Conservation (phyloP, 2,329 filamentous ascomycete genomes). For the Beauveria sp. region DNA sequence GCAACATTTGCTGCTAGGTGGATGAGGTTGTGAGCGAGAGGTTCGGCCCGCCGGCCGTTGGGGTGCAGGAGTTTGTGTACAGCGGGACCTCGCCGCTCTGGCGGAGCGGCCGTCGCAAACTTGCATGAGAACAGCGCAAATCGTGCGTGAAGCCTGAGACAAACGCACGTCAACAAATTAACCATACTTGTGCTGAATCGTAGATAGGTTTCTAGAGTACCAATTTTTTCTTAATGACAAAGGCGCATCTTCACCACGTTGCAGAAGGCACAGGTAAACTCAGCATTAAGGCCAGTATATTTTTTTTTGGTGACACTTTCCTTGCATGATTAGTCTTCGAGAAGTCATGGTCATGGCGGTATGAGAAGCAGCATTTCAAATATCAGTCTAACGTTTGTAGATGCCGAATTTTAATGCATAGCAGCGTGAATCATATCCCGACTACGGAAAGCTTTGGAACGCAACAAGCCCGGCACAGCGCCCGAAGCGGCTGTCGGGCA, state of each 20-base stretch:
- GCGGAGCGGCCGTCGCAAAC: not conserved
- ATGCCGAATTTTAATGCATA: constrained; percentile 6
- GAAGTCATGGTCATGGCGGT: constrained; percentile 1
- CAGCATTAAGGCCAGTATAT: not conserved
- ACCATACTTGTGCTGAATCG: not conserved
- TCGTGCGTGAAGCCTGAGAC: not conserved
- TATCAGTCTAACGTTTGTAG: constrained; percentile 12
- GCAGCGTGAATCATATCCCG: constrained; percentile 9
- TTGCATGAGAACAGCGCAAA: not conserved
- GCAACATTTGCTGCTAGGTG: not conserved
- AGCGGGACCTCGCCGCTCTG: not conserved
- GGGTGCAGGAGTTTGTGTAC: not conserved
- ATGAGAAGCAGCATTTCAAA: constrained; percentile 8
- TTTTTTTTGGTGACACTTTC: constrained; percentile 12
- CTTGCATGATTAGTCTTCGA: constrained; percentile 5
- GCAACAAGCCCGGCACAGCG: constrained; percentile 7
- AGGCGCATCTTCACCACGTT: not conserved
- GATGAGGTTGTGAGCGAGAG: not conserved
- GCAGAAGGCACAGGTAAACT: not conserved
- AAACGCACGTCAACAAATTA: not conserved
- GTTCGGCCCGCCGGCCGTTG: not conserved
- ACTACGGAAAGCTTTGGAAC: constrained; percentile 7
- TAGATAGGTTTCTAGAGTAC: not conserved
- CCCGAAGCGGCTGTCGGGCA: constrained; percentile 3
- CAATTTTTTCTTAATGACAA: not conserved